Evolutionary conservation across 2,329 filamentous ascomycete species (phyloP), one percentile per base, ranked within the genome.

Genomic region (Colletotrichum gloeosporioides): DNA sequence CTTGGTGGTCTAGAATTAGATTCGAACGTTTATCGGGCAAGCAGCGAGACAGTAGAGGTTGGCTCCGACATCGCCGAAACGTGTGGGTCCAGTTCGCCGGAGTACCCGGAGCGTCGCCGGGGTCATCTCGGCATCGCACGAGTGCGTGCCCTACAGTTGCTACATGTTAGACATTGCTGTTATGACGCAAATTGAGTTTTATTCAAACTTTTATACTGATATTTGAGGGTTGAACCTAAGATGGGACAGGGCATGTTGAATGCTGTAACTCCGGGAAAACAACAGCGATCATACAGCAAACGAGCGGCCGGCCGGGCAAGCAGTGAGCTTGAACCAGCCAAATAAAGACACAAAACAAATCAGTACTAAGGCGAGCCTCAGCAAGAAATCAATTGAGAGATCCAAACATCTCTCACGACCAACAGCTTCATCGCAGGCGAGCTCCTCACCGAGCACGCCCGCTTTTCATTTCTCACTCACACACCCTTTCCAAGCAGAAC

Each of bases 401-500:
- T 13, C 6, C 16, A 34, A 6, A 22, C 18, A 12, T 32, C 53
- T 49, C 27, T 8, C 27, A 25, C 18, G n/a, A 2, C 10, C 7
- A 44, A 15, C 16, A 39, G 49, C 67, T 18, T 15, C 12, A 31
- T 9, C 32, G 69, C 69, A 73, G 44, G 9, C 8, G 13, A n/a
- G 13, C 70, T 59, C 74, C 74, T 76, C 74, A 74, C 74, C 74
- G 74, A 64, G 34, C 57, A 22, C 22, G 44, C 69, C 36, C 7
- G n/a, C 8, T n/a, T 49, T 22, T 27, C 4, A 3, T 34, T 13
- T 22, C 53, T 32, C 69, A 68, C 39, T 63, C 69, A 73, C 69
- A 61, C 55, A 22, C 73, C 70, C 64, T 61, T 65, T 18, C 70
- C 93, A 80, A 95, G 81, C 10, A 96, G 82, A 4, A 95, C 94